A percentile compares a stretch with the other conserved stretches of the same genome.
These are phyloP conservation scores for Saccharomyces eubayanus DNA, from an alignment of 805 yeast species.

Conservation along the genomic window DNA sequence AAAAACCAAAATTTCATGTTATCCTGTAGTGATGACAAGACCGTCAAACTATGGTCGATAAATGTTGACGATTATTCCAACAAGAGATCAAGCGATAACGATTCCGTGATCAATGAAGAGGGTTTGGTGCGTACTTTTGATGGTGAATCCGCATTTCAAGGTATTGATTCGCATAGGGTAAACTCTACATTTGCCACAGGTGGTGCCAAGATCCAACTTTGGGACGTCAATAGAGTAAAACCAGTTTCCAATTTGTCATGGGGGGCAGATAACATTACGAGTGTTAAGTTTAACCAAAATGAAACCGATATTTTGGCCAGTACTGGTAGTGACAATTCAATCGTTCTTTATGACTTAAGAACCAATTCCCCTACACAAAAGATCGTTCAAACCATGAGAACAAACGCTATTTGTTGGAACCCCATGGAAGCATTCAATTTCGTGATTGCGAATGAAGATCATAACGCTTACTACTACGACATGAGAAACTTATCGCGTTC, in stretches of 20 bases:
- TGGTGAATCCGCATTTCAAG: slow-evolving; percentile 77
- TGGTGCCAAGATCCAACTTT: slow-evolving; percentile 80
- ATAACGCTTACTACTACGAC: slow-evolving; percentile 89
- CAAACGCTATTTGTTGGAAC: slow-evolving; percentile 87
- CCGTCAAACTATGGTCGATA: slow-evolving; percentile 83
- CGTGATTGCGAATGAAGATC: slow-evolving; percentile 90
- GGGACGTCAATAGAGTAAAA: slow-evolving; percentile 79
- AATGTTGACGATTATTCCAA: slow-evolving; percentile 41
- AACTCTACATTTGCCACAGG: slow-evolving; percentile 81
- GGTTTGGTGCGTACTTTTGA: slow-evolving; percentile 72
- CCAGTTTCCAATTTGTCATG: slow-evolving; percentile 75
- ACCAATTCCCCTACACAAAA: slow-evolving; percentile 90
- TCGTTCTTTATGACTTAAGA: slow-evolving; percentile 83
- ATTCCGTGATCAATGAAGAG: slow-evolving; percentile 26
- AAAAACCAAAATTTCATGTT: slow-evolving; percentile 41
- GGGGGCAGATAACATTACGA: slow-evolving; percentile 89
- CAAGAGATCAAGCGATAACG: slow-evolving; percentile 23
- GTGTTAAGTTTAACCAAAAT: slow-evolving; percentile 80
- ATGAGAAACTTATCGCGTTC: slow-evolving; percentile 86
- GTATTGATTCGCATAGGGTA: slow-evolving; percentile 76
- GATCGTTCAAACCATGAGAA: slow-evolving; percentile 70
- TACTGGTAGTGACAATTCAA: slow-evolving; percentile 83
- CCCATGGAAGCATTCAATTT: slow-evolving; percentile 96
- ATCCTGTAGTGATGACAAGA: slow-evolving; percentile 87
- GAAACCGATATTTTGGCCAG: slow-evolving; percentile 86